phyloP scores from a whole-genome alignment of 805 yeast species.

The Schwanniomyces polymorphus region DNA sequence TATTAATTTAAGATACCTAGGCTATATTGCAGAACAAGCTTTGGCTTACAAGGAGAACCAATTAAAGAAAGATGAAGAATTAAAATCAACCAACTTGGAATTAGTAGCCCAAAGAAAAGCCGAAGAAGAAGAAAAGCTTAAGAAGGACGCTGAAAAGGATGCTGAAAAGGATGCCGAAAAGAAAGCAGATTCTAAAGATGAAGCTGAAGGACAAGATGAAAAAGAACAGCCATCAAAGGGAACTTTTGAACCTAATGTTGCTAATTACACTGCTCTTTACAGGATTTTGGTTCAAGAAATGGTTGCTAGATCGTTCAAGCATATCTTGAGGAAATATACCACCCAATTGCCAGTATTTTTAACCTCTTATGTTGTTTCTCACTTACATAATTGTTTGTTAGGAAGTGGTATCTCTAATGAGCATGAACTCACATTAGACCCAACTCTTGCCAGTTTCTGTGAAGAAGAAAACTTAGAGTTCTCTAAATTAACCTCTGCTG shows the following conservation, averaged over 20 bases:
- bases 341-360: constrained; percentile 50
- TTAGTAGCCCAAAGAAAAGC: constrained; percentile 23
- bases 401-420: constrained; percentile 47
- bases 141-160: constrained; percentile 19
- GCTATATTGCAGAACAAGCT: constrained; percentile 49
- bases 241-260: constrained; percentile 40
- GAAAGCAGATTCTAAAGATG: constrained; percentile 23
- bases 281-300: constrained; percentile 61
- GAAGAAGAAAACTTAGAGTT: constrained; percentile 46
- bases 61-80: constrained; percentile 13
- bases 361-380: constrained; percentile 62
- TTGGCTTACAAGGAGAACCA: constrained; percentile 16
- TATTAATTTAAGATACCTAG: constrained; percentile 86
- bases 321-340: constrained; percentile 56
- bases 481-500: constrained; percentile 44
- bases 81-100: constrained; percentile 23
- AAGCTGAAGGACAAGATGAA: constrained; percentile 22
- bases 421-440: constrained; percentile 35
- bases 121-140: constrained; percentile 22
- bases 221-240: constrained; percentile 31
- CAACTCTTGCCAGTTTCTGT: background rate
- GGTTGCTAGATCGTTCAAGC: constrained; percentile 78
- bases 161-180: constrained; percentile 24
- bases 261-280: constrained; percentile 49
- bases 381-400: constrained; percentile 68